Conservation (phyloP, 116 monocot species). For the Papilionanthe hybrid region DNA sequence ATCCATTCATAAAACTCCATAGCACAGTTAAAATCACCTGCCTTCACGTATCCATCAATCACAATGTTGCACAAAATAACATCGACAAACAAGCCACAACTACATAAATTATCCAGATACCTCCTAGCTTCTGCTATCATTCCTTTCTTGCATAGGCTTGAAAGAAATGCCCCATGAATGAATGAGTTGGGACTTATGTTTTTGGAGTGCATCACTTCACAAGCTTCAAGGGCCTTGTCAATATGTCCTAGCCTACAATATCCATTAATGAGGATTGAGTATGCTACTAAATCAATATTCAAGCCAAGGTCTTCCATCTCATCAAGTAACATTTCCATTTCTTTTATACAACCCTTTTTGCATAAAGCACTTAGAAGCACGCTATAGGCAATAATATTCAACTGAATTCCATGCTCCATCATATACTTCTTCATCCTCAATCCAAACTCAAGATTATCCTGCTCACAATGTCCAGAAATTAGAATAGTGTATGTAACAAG, state of each 20-base stretch:
- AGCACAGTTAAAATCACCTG: constrained; percentile 38
- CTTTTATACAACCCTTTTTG: constrained; percentile 31
- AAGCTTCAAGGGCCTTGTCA: constrained; percentile 46
- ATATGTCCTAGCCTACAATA: constrained; percentile 61
- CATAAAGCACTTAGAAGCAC: constrained; percentile 53
- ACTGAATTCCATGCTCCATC: constrained; percentile 28
- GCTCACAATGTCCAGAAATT: constrained; percentile 39
- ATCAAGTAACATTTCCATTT: constrained; percentile 43
- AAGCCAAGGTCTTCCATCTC: constrained; percentile 49
- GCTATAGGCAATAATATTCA: constrained; percentile 62
- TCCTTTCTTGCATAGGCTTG: constrained; percentile 41
- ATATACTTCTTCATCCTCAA: constrained; percentile 45
- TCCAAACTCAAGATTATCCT: constrained; percentile 43
- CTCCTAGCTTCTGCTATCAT: constrained; percentile 45
- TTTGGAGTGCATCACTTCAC: constrained; percentile 33
- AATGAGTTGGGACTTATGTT: constrained; percentile 37
- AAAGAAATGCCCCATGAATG: constrained; percentile 44
- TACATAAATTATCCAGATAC: constrained; percentile 36
- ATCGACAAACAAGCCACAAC: constrained; percentile 17
- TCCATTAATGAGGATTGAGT: constrained; percentile 60
- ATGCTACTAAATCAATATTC: constrained; percentile 61
- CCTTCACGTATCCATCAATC: constrained; percentile 59
- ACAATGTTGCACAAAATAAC: constrained; percentile 48
- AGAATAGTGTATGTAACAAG: constrained; percentile 66
- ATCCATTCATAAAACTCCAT: constrained; percentile 35